phyloP scores from a whole-genome alignment of 2,329 filamentous ascomycete species.

The Colletotrichum orchidophilum region DNA sequence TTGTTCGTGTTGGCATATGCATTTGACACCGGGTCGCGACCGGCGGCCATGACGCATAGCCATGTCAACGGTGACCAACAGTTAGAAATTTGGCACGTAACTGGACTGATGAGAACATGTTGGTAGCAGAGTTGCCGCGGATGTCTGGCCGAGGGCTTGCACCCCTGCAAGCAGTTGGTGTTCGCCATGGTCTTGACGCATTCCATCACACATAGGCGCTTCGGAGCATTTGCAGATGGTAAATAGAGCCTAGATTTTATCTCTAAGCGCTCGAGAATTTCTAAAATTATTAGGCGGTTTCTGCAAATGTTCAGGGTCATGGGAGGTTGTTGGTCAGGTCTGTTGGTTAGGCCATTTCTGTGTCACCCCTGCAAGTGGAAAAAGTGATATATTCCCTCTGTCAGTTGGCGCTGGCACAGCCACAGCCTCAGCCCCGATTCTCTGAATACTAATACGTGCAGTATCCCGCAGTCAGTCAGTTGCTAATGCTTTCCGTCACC shows the following conservation, averaged over 20 bases:
- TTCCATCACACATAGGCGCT: not conserved
- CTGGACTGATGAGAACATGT: no score
- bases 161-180: not conserved
- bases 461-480: not conserved
- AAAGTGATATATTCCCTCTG: not conserved
- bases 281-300: not conserved
- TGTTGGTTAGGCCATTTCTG: not conserved
- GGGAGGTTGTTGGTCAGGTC: not conserved
- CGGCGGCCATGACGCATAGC: no score
- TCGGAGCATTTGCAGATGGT: not conserved
- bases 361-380: not conserved
- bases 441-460: not conserved
- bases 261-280: not conserved
- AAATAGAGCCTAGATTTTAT: not conserved
- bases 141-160: no score
- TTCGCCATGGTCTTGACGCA: not conserved
- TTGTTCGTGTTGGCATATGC: no score
- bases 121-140: no score
- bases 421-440: not conserved
- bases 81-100: no score
- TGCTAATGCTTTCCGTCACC: not conserved
- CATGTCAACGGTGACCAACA: no score
- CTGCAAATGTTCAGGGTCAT: not conserved
- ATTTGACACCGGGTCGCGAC: no score
- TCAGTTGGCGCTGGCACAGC: not conserved